Evolutionary conservation across 2,329 filamentous ascomycete species (phyloP), one percentile per base, ranked within the genome.

Genomic region (Aspergillus awamori): DNA sequence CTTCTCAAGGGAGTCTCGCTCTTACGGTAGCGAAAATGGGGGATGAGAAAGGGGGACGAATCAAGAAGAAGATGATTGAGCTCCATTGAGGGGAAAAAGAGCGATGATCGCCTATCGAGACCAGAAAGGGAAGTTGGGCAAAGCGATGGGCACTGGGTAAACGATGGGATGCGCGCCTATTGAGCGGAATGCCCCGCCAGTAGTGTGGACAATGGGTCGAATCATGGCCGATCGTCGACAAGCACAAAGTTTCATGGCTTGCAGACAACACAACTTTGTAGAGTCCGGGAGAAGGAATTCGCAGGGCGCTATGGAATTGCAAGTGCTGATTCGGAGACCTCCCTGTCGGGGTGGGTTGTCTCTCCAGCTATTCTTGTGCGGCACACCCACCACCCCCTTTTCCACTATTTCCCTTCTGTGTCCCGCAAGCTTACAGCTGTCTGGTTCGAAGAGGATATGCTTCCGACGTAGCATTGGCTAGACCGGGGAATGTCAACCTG

Each of bases 221-320:
- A 60, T 57, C 39, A 61, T 17, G 17, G 41, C 55, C 38, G 49
- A 54, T 57, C 49, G 59, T 62, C 47, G 56, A 58, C 36, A 33
- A 51, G 28, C 43, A 58, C 62, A 64, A 56, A 57, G 57, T 64
- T 36, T 64, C 60, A 64, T 65, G 62, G 64, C 64, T 62, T 64
- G 62, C 64, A 65, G 61, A 48, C 55, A 15, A 24, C 20, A 24
- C 41, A 36, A 45, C 41, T 24, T 5, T 45, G 8, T 45, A 10
- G 20, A 24, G 41, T 10, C 51, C 28, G 51, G 33, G 53, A 62
- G 53, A 43, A 39, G 55, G 49, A 56, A 13, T 41, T 36, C 33
- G 48, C 48, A 49, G 48, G 58, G 58, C 22, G 41, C 20, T 13
- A 45, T 45, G 41, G 41, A 24, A 45, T 22, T 22, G 41, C 41